These are phyloP conservation scores for Colletotrichum sp. DNA, from an alignment of 2,329 filamentous ascomycete species.

Conservation along the genomic window DNA sequence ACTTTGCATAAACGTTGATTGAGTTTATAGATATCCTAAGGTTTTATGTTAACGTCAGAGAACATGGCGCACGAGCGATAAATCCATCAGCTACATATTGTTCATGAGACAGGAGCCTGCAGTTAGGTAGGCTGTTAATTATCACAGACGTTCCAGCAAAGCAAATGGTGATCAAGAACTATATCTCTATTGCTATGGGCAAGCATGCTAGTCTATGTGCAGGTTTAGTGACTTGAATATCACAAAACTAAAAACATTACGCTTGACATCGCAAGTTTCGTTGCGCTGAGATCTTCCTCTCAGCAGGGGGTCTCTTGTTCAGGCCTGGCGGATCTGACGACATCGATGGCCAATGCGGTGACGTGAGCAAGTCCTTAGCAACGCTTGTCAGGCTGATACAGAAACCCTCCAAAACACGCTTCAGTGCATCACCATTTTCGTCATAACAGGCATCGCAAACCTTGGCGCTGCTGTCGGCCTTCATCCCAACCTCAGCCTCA, in stretches of 20 bases:
- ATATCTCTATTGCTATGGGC: background rate
- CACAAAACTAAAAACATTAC: background rate
- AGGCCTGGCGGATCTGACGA: background rate
- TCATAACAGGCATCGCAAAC: background rate
- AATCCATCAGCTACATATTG: fast-evolving
- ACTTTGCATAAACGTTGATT: fast-evolving
- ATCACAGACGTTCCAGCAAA: fast-evolving
- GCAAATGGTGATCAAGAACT: fast-evolving
- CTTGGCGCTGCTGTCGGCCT: background rate
- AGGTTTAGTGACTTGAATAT: background rate
- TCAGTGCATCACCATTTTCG: background rate
- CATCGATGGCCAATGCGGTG: background rate
- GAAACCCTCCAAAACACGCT: background rate
- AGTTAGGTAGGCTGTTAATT: fast-evolving
- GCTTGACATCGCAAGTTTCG: background rate
- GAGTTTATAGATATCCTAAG: fast-evolving
- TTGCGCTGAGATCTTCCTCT: background rate
- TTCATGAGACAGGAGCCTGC: fast-evolving
- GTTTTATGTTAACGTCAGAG: too few species aligned
- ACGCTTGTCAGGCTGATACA: background rate
- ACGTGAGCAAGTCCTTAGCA: background rate
- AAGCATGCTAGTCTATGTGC: background rate
- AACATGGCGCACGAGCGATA: too few species aligned
- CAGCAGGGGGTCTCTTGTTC: background rate
- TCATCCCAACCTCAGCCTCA: background rate